Evolutionary conservation across 441 rosid species (phyloP), one percentile per base, ranked within the genome.

Genomic region (Erodium chrysanthum): DNA sequence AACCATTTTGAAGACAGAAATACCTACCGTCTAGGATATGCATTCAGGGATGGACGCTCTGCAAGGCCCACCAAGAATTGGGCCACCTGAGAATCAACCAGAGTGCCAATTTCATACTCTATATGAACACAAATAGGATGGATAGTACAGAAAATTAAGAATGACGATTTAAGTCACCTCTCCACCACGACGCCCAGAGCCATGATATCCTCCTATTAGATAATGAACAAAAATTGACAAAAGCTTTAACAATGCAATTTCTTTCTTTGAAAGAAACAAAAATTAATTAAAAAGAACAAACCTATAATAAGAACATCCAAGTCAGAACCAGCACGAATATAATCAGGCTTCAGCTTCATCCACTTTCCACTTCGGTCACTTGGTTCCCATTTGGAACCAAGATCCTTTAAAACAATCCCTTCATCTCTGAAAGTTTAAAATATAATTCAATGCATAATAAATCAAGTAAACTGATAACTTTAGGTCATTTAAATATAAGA

Each of bases 161-260:
- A 73, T 64, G 71, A 64, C 44, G 25, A 35, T 18, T 65, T 65
- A 76, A 60, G 73, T 59, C 18, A 88, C 95, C 91, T 91, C 96
- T 44, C 99, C 97, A 70, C 99, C 99, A 72, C 58, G 99, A 67
- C 96, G 96, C 44, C 99, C 99, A 66, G 99, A 91, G 70, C 99
- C 99, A 80, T 91, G 90, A 73, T 94, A 94, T 67, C 99, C 99
- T 72, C 99, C 99, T 94, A 73, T 60, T 63, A 75, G 40, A 61
- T 71, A 66, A 64, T 25, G 62, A 75, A 37, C 20, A 50, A 33
- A 42, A 69, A 18, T 52, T 22, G 35, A 73, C 52, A 59, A 23
- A 50, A 58, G 25, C 22, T 44, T 20, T 59, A 33, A 52, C 14
- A 50, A 66, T 44, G 20, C 64, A 52, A 33, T 4, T 70, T 67